Conservation (phyloP, 228 moss, liverwort and hornwort species). For the Sphagnum fallax region DNA sequence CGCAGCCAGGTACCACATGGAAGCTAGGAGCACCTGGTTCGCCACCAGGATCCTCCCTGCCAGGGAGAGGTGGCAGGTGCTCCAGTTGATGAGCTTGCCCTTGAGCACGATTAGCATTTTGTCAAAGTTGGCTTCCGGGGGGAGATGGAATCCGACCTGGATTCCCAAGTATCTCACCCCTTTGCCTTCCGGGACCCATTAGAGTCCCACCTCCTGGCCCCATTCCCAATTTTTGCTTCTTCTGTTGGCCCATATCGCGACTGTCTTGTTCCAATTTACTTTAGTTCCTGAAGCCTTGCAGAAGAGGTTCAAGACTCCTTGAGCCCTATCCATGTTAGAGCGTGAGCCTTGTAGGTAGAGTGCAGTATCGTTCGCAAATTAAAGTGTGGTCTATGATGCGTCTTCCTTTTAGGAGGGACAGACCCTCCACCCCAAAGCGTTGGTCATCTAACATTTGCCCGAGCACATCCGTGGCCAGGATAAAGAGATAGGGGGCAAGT, state of each 20-base stretch:
- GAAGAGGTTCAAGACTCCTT: background rate
- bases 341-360: background rate
- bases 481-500: background rate
- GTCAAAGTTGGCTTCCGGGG: background rate
- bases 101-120: background rate
- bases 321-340: background rate
- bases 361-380: background rate
- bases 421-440: background rate
- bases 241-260: background rate
- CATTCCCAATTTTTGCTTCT: background rate
- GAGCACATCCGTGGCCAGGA: background rate
- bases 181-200: background rate
- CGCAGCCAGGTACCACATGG: background rate
- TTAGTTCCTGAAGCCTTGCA: conserved; percentile 1
- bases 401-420: background rate
- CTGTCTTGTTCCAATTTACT: background rate
- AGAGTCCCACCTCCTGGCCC: background rate
- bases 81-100: background rate
- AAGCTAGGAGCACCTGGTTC: background rate
- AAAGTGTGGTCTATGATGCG: background rate
- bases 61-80: background rate
- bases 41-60: background rate
- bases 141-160: background rate
- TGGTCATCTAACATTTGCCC: background rate
- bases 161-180: background rate